Conservation (phyloP, 345 rosid species). For the Arabis hirsuta region DNA sequence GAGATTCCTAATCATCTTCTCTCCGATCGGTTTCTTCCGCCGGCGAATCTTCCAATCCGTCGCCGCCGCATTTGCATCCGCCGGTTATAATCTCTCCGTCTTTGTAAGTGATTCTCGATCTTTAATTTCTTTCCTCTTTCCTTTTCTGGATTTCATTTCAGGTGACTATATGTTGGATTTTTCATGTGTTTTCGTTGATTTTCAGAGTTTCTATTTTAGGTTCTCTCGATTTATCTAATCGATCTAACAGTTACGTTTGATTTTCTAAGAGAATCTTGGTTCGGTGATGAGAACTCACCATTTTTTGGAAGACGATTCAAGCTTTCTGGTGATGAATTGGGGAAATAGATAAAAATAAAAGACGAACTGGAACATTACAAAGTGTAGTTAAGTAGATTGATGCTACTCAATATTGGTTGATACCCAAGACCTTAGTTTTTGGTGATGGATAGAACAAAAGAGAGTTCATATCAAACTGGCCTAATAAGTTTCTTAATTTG, state of each 20-base stretch:
- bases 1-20: constrained; percentile 10
- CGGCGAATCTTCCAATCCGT: constrained; percentile 20
- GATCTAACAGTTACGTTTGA: not conserved
- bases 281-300: not conserved
- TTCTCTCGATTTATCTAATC: not conserved
- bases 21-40: constrained; percentile 11
- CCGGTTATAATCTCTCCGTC: constrained; percentile 8
- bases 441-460: not conserved
- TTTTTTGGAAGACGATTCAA: not conserved
- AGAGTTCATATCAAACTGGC: not conserved
- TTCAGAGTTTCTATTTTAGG: constrained; percentile 10
- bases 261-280: not conserved
- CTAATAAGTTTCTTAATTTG: constrained; percentile 3
- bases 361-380: not conserved
- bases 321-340: not conserved
- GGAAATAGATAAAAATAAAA: not conserved
- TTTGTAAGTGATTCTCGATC: constrained; percentile 33
- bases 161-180: constrained; percentile 30
- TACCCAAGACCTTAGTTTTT: not conserved
- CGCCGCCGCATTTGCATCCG: constrained; percentile 6
- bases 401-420: not conserved
- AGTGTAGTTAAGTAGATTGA: not conserved
- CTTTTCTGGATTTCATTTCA: constrained; percentile 32
- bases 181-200: not conserved
- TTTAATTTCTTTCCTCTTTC: constrained; percentile 16